phyloP scores from a whole-genome alignment of 1,139 yeast genomes.

The Geotrichum klebahnii region DNA sequence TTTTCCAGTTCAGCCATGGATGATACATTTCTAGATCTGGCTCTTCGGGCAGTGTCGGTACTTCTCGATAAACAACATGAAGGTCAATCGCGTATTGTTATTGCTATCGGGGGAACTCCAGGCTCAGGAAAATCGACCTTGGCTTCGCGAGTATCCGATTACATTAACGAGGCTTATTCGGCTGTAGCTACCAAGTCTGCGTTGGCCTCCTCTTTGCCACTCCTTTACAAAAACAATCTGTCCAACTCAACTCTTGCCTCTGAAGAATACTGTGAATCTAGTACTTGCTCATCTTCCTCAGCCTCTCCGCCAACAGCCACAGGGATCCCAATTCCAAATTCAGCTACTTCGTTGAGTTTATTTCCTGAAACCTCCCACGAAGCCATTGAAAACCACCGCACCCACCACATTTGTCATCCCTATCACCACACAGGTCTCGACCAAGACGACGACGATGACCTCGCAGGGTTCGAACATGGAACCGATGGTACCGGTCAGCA shows the following conservation, averaged over 20 bases:
- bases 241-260: slow-evolving; percentile 5
- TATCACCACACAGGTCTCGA: too few relatives aligned
- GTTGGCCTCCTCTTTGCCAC: background rate
- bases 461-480: too few relatives aligned
- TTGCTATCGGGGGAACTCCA: slow-evolving; percentile 69
- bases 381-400: too few relatives aligned
- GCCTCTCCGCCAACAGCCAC: background rate
- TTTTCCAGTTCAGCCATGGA: background rate
- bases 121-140: slow-evolving; percentile 81
- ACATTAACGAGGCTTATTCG: slow-evolving; percentile 5
- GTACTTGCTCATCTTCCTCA: background rate
- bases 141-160: slow-evolving; percentile 44
- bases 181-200: background rate
- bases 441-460: too few relatives aligned
- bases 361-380: too few relatives aligned
- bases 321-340: too few relatives aligned
- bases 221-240: background rate
- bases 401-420: too few relatives aligned
- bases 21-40: background rate
- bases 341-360: too few relatives aligned
- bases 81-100: slow-evolving; percentile 41
- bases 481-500: too few relatives aligned
- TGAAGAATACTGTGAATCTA: background rate
- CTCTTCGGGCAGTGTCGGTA: background rate
- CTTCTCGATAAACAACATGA: background rate